These are phyloP conservation scores for Thermochaetoides thermophila DNA, from an alignment of 495 filamentous ascomycete genomes.

Conservation along the genomic window DNA sequence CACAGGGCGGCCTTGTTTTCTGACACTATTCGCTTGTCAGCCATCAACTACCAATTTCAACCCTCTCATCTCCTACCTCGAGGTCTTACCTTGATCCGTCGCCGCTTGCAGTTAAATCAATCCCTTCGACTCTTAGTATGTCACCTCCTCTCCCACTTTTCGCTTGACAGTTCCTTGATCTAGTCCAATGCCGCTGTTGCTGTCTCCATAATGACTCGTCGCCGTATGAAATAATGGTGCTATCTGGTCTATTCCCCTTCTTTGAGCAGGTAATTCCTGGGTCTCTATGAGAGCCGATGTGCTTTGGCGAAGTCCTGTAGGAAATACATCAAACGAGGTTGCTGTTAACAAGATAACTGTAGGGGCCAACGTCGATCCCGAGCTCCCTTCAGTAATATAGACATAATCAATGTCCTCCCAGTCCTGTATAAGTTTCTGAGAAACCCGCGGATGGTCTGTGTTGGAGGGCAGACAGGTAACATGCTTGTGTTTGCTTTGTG, in stretches of 20 bases:
- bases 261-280: too few species aligned
- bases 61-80: background rate
- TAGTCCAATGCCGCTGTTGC: background rate
- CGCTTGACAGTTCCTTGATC: constrained; percentile 3
- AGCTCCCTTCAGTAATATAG: constrained; percentile 19
- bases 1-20: constrained; percentile 41
- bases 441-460: too few species aligned
- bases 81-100: constrained; percentile 45
- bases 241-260: too few species aligned
- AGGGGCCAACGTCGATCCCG: constrained; percentile 1
- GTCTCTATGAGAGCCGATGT: too few species aligned
- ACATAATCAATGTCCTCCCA: constrained; percentile 23
- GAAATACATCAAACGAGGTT: too few species aligned
- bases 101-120: constrained; percentile 49
- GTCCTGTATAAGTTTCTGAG: too few species aligned
- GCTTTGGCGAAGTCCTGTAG: too few species aligned
- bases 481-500: too few species aligned
- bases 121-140: constrained; percentile 50
- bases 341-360: too few species aligned
- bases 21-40: constrained; percentile 31
- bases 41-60: background rate
- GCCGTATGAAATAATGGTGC: too few species aligned
- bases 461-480: too few species aligned
- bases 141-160: constrained; percentile 28
- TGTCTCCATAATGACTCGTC: background rate